Evolutionary conservation across 169 alveolate genomes (phyloP), one percentile per base, ranked within the genome.

Genomic region (Eimeria maxima): DNA sequence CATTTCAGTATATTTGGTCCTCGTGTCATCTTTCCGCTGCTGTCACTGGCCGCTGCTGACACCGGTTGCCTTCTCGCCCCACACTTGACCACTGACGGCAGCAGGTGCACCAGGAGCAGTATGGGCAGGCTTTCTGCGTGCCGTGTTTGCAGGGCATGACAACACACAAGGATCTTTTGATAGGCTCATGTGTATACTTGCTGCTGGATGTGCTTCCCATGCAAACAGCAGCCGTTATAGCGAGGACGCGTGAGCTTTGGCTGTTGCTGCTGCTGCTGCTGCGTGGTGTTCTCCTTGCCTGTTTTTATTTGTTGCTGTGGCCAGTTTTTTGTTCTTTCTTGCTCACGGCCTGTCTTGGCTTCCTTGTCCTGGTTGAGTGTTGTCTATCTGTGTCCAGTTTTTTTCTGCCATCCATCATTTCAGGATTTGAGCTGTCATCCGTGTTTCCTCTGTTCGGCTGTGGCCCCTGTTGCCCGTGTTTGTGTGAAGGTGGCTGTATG

Each of bases 121-220:
- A 27, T 8, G 47, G 47, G 44, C 53, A 20, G 55, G 53, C 55
- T 73, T 16, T 42, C 57, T 73, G 57, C 50, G 29, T 38, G 55
- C 53, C 38, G 84, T 7, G 22, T 71, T 5, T 45, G 89, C 69
- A 78, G 89, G 67, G 89, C 8, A 18, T 78, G 89, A 20, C 44
- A 13, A 78, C 89, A 10, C 95, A 91, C 90, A 91, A 74, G 76
- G 65, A 71, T 65, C 69, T 91, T 47, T 57, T 91, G 88, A 83
- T 91, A 67, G 95, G 90, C 53, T 71, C 83, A 45, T 91, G 95
- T n/a, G 80, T 91, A 44, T 91, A 60, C 67, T 67, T 91, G 63
- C 83, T 91, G 24, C 90, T 91, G 90, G 95, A 91, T 47, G 90
- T 91, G 4, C 90, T 91, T 20, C 95, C 95, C 53, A 71, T 60